Percentiles rank a stretch among this genome's conserved stretches.
phyloP scores from a whole-genome alignment of 768 basidiomycete species.

The Hydnomerulius pinastri region DNA sequence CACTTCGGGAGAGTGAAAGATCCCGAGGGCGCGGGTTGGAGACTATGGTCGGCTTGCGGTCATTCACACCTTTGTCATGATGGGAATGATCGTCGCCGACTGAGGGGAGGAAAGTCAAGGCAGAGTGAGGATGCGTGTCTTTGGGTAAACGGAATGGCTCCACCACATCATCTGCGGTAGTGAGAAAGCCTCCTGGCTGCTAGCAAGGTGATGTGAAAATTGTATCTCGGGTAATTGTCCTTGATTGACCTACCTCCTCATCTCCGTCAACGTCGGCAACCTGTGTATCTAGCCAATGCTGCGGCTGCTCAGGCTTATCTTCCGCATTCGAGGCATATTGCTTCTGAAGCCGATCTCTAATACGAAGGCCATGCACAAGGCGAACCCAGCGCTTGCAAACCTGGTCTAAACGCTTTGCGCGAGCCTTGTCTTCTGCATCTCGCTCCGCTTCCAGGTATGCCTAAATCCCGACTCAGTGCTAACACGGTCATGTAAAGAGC shows the following conservation, averaged over 20 bases:
- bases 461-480: constrained; percentile 40
- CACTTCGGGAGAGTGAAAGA: constrained; percentile 8
- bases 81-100: constrained; percentile 35
- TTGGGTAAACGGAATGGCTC: constrained; percentile 72
- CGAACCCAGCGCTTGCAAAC: constrained; percentile 87
- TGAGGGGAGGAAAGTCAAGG: constrained; percentile 12
- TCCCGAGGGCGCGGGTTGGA: constrained; percentile 8
- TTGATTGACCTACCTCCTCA: constrained; percentile 21
- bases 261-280: constrained; percentile 20
- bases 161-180: constrained; percentile 71
- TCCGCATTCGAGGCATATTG: constrained; percentile 55
- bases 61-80: constrained; percentile 24
- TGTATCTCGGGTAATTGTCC: constrained; percentile 1
- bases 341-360: constrained; percentile 78
- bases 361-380: constrained; percentile 84
- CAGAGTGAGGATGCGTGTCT: constrained; percentile 31
- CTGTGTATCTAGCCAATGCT: constrained; percentile 12
- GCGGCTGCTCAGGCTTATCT: background rate
- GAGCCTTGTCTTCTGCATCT: constrained; percentile 74
- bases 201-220: constrained; percentile 21
- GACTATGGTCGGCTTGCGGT: background rate
- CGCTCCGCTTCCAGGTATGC: constrained; percentile 85
- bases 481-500: background rate
- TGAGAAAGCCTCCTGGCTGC: constrained; percentile 60
- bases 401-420: constrained; percentile 72